phyloP scores from a whole-genome alignment of 2,329 filamentous ascomycete species.

The Monilinia fructicola region DNA sequence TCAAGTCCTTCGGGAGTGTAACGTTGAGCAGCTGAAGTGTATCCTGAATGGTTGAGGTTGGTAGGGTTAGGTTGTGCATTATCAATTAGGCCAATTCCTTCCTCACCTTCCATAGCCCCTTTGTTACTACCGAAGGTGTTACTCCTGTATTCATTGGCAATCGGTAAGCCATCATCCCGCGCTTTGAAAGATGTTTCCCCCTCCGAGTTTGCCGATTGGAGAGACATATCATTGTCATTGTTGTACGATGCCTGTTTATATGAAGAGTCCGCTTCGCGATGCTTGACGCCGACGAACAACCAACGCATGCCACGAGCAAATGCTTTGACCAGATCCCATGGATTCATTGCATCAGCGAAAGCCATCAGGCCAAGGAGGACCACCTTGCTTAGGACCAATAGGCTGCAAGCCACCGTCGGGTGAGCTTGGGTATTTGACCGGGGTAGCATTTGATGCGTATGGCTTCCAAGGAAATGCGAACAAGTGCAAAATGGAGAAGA shows the following conservation, averaged over 20 bases:
- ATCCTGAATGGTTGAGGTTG: conserved; percentile 28
- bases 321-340: conserved; percentile 81
- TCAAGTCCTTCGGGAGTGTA: conserved; percentile 37
- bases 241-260: conserved; percentile 43
- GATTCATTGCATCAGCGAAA: conserved; percentile 70
- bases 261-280: conserved; percentile 54
- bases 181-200: conserved; percentile 30
- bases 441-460: conserved; percentile 49
- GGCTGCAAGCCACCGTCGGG: conserved; percentile 42
- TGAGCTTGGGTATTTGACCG: conserved; percentile 2
- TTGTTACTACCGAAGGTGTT: conserved; percentile 35
- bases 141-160: conserved; percentile 38
- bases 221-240: conserved; percentile 30
- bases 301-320: conserved; percentile 71
- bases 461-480: conserved; percentile 79
- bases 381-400: conserved; percentile 57
- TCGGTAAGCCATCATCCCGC: conserved; percentile 31
- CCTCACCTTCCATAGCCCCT: conserved; percentile 31
- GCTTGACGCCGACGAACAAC: conserved; percentile 72
- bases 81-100: conserved; percentile 37
- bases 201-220: conserved; percentile 25
- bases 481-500: conserved; percentile 75
- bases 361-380: conserved; percentile 63
- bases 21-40: conserved; percentile 37
- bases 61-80: conserved; percentile 38